Base-by-base conservation (phyloP, 495 filamentous ascomycete species). In the Daldinia bambusicola region DNA sequence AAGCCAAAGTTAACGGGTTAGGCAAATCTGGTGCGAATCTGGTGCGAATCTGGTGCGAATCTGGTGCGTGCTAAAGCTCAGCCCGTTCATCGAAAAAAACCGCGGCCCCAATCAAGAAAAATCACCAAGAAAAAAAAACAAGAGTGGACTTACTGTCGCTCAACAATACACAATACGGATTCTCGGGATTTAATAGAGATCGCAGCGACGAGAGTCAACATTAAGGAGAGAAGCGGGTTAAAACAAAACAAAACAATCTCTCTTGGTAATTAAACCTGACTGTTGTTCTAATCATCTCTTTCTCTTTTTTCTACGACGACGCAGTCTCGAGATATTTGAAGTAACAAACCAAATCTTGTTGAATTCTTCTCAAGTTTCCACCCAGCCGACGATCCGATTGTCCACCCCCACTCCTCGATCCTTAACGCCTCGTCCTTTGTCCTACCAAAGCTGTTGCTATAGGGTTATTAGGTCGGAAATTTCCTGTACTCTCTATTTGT, bases 341-440 rank as follows among this genome's bases (percentile, higher is more conserved):
- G 16, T 43, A 12, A 43, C 13, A 43, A 43, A 26, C 26, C 40
- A 6, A n/a, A 18, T 34, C 41, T 48, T 38, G 32, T 55, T 67
- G 41, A 59, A 37, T 55, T 34, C 61, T 34, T 64, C 50, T 58
- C 53, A 51, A 52, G 40, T 16, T 38, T 59, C 63, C 26, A 36
- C 26, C 26, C 51, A 26, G 50, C 70, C 60, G 70, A 72, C 70
- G 40, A 65, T 72, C 65, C 70, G 70, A 72, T 48, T 65, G 1
- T 68, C 61, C 59, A 51, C 38, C 48, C 60, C 55, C 63, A 48
- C 60, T 57, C 48, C 22, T n/a, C 22, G 22, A 30, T 1, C 50
- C 55, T 55, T 55, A 57, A 61, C 50, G 41, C 58, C 51, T 63
- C 48, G 38, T 4, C 55, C 40, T 61, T 59, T 64, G 40, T 59